Conservation (phyloP, 2,329 filamentous ascomycete species). For the Botryotinia convoluta region DNA sequence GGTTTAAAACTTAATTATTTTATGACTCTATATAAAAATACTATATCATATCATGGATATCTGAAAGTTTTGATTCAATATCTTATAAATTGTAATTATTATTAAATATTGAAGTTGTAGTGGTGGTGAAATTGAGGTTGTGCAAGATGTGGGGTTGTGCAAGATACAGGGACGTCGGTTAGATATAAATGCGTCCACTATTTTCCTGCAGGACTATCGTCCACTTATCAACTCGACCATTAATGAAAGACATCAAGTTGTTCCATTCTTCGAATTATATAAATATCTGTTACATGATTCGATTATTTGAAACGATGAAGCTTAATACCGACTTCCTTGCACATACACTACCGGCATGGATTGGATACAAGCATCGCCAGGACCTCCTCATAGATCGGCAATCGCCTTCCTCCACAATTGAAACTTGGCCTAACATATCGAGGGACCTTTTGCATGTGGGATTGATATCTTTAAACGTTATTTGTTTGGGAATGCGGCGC, state of each 20-base stretch:
- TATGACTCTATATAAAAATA: too few species aligned
- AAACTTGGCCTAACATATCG: not conserved
- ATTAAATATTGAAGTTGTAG: too few species aligned
- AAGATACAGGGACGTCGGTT: too few species aligned
- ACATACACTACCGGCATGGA: not conserved
- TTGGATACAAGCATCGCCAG: not conserved
- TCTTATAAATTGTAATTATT: too few species aligned
- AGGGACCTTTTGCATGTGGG: not conserved
- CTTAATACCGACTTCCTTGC: not conserved
- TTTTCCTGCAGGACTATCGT: not conserved
- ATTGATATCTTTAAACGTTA: not conserved
- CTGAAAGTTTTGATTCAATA: too few species aligned
- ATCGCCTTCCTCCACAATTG: not conserved
- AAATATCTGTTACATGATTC: conserved; percentile 6
- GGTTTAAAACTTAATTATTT: too few species aligned
- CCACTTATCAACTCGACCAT: not conserved
- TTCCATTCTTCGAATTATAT: not conserved
- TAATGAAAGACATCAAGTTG: not conserved
- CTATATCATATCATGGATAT: too few species aligned
- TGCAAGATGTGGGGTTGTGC: too few species aligned
- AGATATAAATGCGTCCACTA: not conserved
- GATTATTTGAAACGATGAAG: not conserved
- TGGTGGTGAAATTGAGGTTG: too few species aligned
- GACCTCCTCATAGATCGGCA: not conserved
- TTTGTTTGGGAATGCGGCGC: not conserved